Evolutionary conservation across 768 basidiomycete genomes (phyloP).

Genomic region (Mrakia blollopis): DNA sequence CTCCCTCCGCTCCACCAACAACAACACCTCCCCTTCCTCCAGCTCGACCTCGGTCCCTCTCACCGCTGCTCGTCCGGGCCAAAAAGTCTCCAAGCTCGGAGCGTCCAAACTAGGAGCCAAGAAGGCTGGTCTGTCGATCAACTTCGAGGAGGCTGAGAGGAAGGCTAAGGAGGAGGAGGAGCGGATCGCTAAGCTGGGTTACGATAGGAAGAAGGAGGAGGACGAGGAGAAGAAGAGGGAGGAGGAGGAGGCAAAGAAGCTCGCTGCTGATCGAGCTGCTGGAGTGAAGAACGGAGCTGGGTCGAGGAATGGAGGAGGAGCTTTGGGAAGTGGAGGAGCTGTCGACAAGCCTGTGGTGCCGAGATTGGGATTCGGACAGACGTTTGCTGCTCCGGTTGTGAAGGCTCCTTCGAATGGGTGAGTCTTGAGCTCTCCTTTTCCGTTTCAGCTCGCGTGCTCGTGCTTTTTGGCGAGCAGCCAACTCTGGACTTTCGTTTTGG

Average conservation of each 20-base stretch:
- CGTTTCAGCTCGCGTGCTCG: too few species aligned
- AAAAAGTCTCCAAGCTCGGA: conserved; percentile 59
- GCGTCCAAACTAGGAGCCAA: conserved; percentile 68
- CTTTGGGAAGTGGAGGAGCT: not conserved
- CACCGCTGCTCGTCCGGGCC: conserved; percentile 40
- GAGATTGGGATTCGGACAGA: conserved; percentile 73
- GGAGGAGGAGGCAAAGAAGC: conserved; percentile 46
- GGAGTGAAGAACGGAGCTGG: not conserved
- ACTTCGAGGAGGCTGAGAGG: conserved; percentile 91
- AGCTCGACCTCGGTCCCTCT: conserved; percentile 41
- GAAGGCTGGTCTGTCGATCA: conserved; percentile 64
- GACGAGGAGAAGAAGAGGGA: conserved; percentile 69
- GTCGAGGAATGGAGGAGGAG: not conserved
- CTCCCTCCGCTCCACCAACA: conserved; percentile 47
- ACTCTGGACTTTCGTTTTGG: conserved; percentile 38
- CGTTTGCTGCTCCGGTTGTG: conserved; percentile 59
- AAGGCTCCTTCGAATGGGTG: conserved; percentile 50
- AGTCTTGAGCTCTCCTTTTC: not conserved
- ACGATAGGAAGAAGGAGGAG: conserved; percentile 78
- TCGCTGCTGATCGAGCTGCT: conserved; percentile 38
- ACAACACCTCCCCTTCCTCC: conserved; percentile 6
- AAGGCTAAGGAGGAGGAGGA: conserved; percentile 89
- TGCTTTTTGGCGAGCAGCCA: not conserved
- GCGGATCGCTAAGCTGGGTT: conserved; percentile 82
- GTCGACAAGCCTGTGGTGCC: conserved; percentile 48